Conservation (phyloP, 1,139 yeast species). For the Saccharomycopsis phalli region DNA sequence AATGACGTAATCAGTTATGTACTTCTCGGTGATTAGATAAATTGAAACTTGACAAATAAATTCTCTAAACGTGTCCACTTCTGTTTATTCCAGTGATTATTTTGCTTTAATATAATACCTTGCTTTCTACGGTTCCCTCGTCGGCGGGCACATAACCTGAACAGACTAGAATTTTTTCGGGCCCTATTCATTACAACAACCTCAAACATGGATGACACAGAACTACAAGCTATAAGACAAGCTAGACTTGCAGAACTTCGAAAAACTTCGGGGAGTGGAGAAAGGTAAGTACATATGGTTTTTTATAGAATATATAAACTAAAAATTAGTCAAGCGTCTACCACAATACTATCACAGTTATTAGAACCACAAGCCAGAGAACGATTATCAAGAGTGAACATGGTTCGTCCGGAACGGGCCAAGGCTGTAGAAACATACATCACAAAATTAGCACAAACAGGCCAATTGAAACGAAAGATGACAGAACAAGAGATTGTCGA, state of each 20-base stretch:
- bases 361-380: constrained; percentile 81
- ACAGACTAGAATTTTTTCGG: too few species aligned
- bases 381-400: constrained; percentile 73
- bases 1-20: too few species aligned
- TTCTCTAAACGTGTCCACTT: too few species aligned
- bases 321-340: constrained; percentile 3
- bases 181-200: background rate
- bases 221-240: constrained; percentile 78
- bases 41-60: too few species aligned
- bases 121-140: too few species aligned
- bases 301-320: background rate
- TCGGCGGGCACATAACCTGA: too few species aligned
- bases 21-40: too few species aligned
- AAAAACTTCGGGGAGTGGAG: constrained; percentile 35
- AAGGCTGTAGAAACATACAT: constrained; percentile 81
- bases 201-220: constrained; percentile 58
- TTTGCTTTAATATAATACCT: too few species aligned
- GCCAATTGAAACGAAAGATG: constrained; percentile 65
- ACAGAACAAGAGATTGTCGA: constrained; percentile 75
- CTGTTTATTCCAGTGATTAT: too few species aligned
- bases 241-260: constrained; percentile 83
- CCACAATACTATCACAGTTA: constrained; percentile 47
- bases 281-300: constrained; percentile 11
- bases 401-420: constrained; percentile 90
- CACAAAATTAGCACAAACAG: constrained; percentile 64